Evolutionary conservation across 495 filamentous ascomycete species (phyloP).

Genomic region (Neurospora hispaniola): DNA sequence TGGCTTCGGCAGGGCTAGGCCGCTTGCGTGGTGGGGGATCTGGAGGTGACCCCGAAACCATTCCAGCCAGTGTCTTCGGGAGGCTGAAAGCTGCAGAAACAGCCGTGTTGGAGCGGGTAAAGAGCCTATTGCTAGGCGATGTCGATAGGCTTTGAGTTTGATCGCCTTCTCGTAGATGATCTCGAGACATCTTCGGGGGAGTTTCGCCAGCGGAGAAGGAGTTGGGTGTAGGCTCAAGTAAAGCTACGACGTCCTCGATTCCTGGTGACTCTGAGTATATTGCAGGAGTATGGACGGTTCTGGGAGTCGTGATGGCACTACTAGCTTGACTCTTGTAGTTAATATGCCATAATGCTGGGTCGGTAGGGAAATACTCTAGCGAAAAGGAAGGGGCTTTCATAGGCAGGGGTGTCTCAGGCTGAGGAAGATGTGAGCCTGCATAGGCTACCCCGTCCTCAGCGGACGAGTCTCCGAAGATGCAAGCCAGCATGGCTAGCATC

Average conservation of each 20-base stretch:
- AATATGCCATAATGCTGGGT: slow-evolving; percentile 45
- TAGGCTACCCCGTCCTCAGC: slow-evolving; percentile 38
- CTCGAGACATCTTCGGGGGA: slow-evolving; percentile 42
- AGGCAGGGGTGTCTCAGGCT: slow-evolving; percentile 46
- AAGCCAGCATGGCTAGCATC: slow-evolving; percentile 92
- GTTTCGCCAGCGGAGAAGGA: slow-evolving; percentile 55
- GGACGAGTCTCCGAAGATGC: slow-evolving; percentile 63
- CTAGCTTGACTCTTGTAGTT: slow-evolving; percentile 35
- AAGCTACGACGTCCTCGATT: slow-evolving; percentile 44
- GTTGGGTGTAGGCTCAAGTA: slow-evolving; percentile 37
- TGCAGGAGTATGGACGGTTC: slow-evolving; percentile 44
- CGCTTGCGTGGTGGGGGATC: slow-evolving; percentile 48
- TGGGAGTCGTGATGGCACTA: slow-evolving; percentile 47
- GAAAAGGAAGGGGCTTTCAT: slow-evolving; percentile 58
- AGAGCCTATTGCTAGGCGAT: slow-evolving; percentile 53
- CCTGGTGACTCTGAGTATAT: slow-evolving; percentile 49
- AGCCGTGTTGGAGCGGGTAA: slow-evolving; percentile 44
- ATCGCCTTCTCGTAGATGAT: slow-evolving; percentile 23
- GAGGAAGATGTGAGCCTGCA: slow-evolving; percentile 33
- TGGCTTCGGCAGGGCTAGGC: slow-evolving; percentile 55
- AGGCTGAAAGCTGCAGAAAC: slow-evolving; percentile 57
- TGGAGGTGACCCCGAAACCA: slow-evolving; percentile 62
- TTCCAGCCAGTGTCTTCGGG: slow-evolving; percentile 59
- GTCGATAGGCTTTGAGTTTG: slow-evolving; percentile 55
- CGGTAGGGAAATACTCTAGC: slow-evolving; percentile 57